Percentiles rank a stretch among this genome's conserved stretches.
Evolutionary conservation across 1,139 yeast species (phyloP).

Genomic region (Hyphopichia buzzinii): DNA sequence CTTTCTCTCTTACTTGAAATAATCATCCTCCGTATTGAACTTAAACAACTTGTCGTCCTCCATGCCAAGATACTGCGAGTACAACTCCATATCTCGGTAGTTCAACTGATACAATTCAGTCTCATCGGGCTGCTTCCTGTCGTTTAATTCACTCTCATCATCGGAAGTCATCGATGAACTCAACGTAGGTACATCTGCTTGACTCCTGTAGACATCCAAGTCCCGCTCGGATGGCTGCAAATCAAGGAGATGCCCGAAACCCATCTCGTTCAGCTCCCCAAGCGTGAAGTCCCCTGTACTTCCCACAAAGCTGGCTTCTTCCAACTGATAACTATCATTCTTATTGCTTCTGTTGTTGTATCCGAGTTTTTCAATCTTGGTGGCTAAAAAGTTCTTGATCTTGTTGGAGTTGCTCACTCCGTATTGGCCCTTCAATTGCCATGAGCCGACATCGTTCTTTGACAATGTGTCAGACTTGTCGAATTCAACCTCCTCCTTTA

Average conservation of each 20-base stretch:
- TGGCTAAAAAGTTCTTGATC: slow-evolving; percentile 26
- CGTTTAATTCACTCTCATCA: not conserved
- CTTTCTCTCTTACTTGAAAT: slow-evolving; percentile 16
- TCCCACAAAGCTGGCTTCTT: not conserved
- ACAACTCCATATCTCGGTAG: slow-evolving; percentile 18
- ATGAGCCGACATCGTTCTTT: not conserved
- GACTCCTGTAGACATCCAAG: slow-evolving; percentile 7
- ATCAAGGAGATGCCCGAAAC: not conserved
- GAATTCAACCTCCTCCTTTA: slow-evolving; percentile 1
- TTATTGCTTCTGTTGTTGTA: slow-evolving; percentile 13
- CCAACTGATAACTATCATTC: slow-evolving; percentile 1
- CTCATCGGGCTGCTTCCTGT: not conserved
- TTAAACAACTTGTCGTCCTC: slow-evolving; percentile 22
- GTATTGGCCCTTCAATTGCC: not conserved
- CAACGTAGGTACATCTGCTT: slow-evolving; percentile 3
- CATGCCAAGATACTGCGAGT: slow-evolving; percentile 25
- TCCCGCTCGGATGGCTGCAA: slow-evolving; percentile 6
- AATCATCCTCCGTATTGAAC: slow-evolving; percentile 30
- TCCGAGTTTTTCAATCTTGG: slow-evolving; percentile 34
- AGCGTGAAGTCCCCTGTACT: not conserved
- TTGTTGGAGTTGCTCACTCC: slow-evolving; percentile 23
- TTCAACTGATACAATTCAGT: not conserved
- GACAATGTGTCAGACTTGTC: slow-evolving; percentile 1
- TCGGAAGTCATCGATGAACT: not conserved
- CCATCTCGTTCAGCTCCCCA: slow-evolving; percentile 1